Conservation (phyloP, 2,329 filamentous ascomycete species). For the Mycosphaerella sp. region DNA sequence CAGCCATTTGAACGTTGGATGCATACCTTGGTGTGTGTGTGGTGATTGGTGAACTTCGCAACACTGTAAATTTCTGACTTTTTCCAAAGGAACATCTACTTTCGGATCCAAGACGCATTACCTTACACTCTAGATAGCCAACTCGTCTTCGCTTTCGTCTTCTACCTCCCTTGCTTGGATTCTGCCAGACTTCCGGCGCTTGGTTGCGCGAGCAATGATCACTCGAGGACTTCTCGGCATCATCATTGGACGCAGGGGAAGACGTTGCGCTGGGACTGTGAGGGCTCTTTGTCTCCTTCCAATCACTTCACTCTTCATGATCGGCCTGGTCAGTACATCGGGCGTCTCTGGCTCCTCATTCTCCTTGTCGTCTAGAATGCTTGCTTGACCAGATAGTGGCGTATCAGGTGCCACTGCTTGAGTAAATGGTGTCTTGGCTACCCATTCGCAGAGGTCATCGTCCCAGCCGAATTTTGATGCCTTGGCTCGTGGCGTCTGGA, state of each 20-base stretch:
- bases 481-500: background rate
- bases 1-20: too few species aligned
- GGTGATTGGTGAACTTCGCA: too few species aligned
- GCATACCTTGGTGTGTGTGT: too few species aligned
- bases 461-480: constrained; percentile 37
- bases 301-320: background rate
- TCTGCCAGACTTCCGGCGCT: background rate
- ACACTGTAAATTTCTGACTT: too few species aligned
- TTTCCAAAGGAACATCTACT: too few species aligned
- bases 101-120: too few species aligned
- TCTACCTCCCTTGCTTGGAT: background rate
- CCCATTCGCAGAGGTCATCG: constrained; percentile 44
- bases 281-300: background rate
- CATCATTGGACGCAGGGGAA: background rate
- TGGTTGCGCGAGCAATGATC: background rate
- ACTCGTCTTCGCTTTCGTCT: constrained; percentile 7
- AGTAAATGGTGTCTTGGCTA: constrained; percentile 37
- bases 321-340: background rate
- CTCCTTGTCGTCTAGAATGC: background rate
- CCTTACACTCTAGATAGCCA: constrained; percentile 1
- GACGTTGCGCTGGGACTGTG: background rate
- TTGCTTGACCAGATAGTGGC: background rate
- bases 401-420: background rate
- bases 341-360: background rate
- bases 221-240: background rate